Conservation (phyloP, 169 alveolate genomes). For the Plasmodium inui region DNA sequence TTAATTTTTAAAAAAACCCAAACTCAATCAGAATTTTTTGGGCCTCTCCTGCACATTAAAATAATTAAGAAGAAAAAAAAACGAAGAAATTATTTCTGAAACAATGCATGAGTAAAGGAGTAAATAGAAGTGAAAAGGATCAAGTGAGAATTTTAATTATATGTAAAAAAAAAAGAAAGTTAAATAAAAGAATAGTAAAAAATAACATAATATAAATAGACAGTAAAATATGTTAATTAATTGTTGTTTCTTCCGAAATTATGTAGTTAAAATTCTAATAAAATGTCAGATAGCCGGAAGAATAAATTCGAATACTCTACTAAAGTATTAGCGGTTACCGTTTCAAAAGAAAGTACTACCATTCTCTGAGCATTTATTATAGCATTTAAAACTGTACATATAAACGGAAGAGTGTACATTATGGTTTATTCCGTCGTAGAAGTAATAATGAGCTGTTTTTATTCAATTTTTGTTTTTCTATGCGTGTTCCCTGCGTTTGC, state of each 20-base stretch:
- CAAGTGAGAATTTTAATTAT: too few relatives aligned
- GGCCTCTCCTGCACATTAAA: not conserved
- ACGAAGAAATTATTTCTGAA: too few relatives aligned
- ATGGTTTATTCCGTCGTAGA: not conserved
- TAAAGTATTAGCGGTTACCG: not conserved
- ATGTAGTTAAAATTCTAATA: not conserved
- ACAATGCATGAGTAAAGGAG: not conserved
- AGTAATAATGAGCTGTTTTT: not conserved
- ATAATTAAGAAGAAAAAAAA: too few relatives aligned
- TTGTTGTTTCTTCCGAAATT: conserved; percentile 3
- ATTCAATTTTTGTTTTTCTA: not conserved
- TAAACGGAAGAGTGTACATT: not conserved
- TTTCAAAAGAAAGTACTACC: not conserved
- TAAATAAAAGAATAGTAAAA: not conserved
- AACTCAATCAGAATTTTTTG: not conserved
- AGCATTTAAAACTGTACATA: not conserved
- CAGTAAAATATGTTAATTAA: not conserved
- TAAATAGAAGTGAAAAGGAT: not conserved
- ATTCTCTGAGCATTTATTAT: not conserved
- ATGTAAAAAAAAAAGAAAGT: too few relatives aligned
- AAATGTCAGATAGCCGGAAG: not conserved
- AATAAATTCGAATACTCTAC: not conserved
- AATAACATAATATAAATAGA: not conserved
- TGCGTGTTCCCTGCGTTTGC: not conserved
- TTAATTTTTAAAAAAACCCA: too few relatives aligned